Percentiles rank a stretch among this genome's conserved stretches.
Conservation (phyloP, 1,284 basidiomycete species). For the Apiotrichum akiyoshidainum region DNA sequence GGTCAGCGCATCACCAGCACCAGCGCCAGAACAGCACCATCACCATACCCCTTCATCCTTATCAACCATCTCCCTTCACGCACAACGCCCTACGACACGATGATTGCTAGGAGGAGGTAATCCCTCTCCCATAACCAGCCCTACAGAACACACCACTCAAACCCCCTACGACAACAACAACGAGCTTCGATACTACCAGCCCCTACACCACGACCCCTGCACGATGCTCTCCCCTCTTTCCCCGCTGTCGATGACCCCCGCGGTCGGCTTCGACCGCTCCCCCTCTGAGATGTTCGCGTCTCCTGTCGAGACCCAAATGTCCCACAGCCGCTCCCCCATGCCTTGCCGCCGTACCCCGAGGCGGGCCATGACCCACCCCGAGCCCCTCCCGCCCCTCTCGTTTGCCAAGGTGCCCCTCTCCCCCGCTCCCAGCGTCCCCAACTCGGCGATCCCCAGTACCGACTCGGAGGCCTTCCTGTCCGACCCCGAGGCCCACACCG, state of each 20-base stretch:
- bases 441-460: slow-evolving; percentile 8
- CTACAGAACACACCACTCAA: neutral
- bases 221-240: neutral
- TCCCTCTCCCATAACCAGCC: neutral
- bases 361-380: slow-evolving; percentile 3
- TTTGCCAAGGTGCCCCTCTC: slow-evolving; percentile 20
- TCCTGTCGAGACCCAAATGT: neutral
- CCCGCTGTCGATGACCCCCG: neutral
- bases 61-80: neutral
- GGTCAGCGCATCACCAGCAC: no score
- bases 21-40: neutral
- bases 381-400: slow-evolving; percentile 14
- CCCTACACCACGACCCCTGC: neutral
- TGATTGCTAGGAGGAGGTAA: neutral
- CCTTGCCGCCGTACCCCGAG: neutral
- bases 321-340: neutral
- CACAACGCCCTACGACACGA: neutral
- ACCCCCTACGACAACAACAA: neutral
- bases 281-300: neutral
- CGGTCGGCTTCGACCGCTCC: neutral
- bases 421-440: neutral
- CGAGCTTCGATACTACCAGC: neutral
- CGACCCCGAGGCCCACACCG: neutral
- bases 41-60: neutral
- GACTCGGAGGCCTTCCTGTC: slow-evolving; percentile 16